phyloP scores from a whole-genome alignment of 805 yeast genomes.

The Candida fluviatilis region DNA sequence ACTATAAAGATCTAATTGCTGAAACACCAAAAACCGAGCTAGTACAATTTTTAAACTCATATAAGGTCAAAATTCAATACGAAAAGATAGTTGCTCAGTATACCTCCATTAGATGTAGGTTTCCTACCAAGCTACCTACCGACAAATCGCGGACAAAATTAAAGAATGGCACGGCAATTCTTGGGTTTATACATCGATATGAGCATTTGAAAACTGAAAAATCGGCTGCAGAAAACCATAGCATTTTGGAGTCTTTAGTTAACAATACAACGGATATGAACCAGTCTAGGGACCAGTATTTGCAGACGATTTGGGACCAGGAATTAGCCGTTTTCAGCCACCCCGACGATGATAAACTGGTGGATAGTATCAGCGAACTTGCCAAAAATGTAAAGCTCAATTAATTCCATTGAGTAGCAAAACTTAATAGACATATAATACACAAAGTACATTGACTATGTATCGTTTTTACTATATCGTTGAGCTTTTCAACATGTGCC shows the following conservation, averaged over 20 bases:
- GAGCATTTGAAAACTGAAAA: background rate
- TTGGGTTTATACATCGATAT: conserved; percentile 24
- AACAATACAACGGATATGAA: background rate
- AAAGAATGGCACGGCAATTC: conserved; percentile 19
- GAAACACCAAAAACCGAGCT: conserved; percentile 1
- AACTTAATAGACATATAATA: conserved; percentile 5
- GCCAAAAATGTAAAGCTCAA: background rate
- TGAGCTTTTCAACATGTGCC: too few species aligned
- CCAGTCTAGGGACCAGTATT: conserved; percentile 1
- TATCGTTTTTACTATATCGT: too few species aligned
- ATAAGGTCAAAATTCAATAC: conserved; percentile 30
- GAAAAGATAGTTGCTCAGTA: conserved; percentile 34
- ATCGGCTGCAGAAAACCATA: background rate
- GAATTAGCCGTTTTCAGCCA: background rate
- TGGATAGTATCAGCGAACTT: background rate
- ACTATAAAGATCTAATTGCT: conserved; percentile 23
- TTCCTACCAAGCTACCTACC: conserved; percentile 12
- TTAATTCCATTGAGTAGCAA: conserved; percentile 1
- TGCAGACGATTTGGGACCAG: conserved; percentile 3
- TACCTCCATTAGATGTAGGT: conserved; percentile 33
- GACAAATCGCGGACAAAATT: conserved; percentile 4
- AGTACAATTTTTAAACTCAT: conserved; percentile 7
- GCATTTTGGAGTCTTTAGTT: background rate
- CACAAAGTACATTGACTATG: too few species aligned
- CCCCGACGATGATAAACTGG: background rate